Conservation (phyloP, 2,329 filamentous ascomycete species). For the Lomentospora prolificans region DNA sequence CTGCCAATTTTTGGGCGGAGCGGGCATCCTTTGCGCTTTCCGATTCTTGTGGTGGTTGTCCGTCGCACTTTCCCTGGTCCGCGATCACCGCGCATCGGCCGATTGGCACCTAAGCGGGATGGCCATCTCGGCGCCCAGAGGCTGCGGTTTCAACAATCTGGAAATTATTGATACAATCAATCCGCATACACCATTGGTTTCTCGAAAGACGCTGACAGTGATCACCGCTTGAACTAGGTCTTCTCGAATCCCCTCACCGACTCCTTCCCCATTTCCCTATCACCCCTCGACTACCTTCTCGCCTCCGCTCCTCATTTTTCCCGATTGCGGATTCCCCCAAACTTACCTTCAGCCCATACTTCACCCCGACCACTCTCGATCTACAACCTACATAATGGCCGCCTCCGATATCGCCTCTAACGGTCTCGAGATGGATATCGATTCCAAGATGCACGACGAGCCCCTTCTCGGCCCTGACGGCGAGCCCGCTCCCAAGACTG, state of each 20-base stretch:
- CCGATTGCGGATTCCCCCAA: background rate
- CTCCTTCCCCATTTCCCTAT: background rate
- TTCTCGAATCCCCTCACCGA: background rate
- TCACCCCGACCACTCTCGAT: conserved; percentile 8
- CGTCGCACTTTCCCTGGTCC: background rate
- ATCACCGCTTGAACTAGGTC: background rate
- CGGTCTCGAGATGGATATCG: conserved; percentile 55
- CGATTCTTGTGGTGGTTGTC: background rate
- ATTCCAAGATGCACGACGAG: conserved; percentile 49
- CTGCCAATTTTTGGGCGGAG: background rate
- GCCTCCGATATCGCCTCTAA: conserved; percentile 50
- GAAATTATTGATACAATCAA: too few species aligned
- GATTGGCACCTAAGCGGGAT: background rate
- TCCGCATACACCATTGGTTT: too few species aligned
- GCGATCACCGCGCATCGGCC: background rate
- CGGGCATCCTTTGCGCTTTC: background rate
- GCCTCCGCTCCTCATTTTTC: background rate
- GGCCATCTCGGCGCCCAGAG: background rate
- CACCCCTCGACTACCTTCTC: background rate
- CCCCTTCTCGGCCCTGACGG: conserved; percentile 59
- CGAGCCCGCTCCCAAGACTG: conserved; percentile 76
- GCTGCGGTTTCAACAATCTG: too few species aligned
- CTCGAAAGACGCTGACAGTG: too few species aligned
- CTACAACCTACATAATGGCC: conserved; percentile 42
- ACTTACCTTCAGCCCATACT: conserved; percentile 12